Conservation (phyloP, 495 filamentous ascomycete species). For the Xylaria cubensis region DNA sequence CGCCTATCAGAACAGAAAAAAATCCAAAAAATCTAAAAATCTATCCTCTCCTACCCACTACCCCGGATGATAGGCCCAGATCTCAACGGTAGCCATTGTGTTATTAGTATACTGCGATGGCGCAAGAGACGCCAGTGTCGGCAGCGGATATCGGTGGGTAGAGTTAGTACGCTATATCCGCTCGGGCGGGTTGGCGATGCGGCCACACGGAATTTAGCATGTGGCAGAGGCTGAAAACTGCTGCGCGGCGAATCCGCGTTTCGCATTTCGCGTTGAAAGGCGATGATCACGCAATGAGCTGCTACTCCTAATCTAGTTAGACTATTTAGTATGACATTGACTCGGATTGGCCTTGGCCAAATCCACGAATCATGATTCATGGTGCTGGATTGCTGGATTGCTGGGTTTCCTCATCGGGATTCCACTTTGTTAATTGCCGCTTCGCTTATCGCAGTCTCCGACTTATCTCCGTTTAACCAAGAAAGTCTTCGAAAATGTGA, state of each 20-base stretch:
- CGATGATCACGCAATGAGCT: constrained; percentile 28
- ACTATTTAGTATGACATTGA: neutral
- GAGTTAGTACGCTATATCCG: constrained; percentile 14
- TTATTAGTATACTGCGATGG: constrained; percentile 27
- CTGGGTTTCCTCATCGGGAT: constrained; percentile 14
- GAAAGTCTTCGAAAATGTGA: too few relatives aligned
- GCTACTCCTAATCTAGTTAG: constrained; percentile 17
- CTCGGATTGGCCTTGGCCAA: neutral
- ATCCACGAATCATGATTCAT: constrained; percentile 11
- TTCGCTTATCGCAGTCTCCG: constrained; percentile 24
- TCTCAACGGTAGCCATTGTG: constrained; percentile 19
- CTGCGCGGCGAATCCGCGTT: constrained; percentile 1
- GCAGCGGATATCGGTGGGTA: constrained; percentile 27
- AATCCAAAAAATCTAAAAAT: constrained; percentile 5
- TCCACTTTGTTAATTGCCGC: neutral
- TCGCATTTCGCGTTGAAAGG: constrained; percentile 25
- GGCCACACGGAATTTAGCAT: constrained; percentile 20
- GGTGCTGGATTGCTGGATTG: neutral
- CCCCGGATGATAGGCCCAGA: constrained; percentile 18
- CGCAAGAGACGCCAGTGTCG: constrained; percentile 27
- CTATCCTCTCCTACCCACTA: neutral
- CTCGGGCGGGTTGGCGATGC: constrained; percentile 24
- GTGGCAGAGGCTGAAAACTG: constrained; percentile 22
- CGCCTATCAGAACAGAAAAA: neutral
- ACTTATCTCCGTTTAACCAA: neutral